Conservation (phyloP, 1,139 yeast species). For the Yamadazyma atmosphaerica region DNA sequence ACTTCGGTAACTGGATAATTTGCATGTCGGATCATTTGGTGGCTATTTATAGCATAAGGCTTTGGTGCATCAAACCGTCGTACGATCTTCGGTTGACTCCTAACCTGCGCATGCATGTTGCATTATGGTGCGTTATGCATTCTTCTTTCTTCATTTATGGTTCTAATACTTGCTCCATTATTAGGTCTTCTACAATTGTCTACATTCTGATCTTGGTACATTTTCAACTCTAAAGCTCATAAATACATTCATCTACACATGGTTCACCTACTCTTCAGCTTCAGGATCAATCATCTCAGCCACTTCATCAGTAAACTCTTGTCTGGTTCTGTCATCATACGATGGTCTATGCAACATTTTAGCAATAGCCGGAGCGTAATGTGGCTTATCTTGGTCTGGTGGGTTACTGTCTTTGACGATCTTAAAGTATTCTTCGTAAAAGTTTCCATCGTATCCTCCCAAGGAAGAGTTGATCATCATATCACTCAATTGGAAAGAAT, state of each 20-base stretch:
- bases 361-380: constrained; percentile 37
- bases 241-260: too few relatives aligned
- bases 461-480: constrained; percentile 44
- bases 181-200: too few relatives aligned
- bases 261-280: constrained; percentile 1
- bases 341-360: constrained; percentile 40
- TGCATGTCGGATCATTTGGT: too few relatives aligned
- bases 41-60: too few relatives aligned
- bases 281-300: constrained; percentile 29
- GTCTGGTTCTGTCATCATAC: constrained; percentile 40
- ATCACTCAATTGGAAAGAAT: constrained; percentile 50
- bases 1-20: not conserved
- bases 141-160: too few relatives aligned
- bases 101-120: too few relatives aligned
- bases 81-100: too few relatives aligned
- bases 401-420: constrained; percentile 40
- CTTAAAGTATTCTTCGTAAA: constrained; percentile 47
- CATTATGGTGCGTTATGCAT: too few relatives aligned
- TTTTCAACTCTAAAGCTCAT: too few relatives aligned
- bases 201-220: too few relatives aligned
- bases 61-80: too few relatives aligned
- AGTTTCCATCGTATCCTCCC: constrained; percentile 47
- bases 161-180: too few relatives aligned
- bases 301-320: constrained; percentile 39
- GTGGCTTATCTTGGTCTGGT: constrained; percentile 38